A percentile compares a stretch with the other conserved stretches of the same genome.
Evolutionary conservation across 169 alveolate species (phyloP).

Genomic region (Perkinsus marinus): DNA sequence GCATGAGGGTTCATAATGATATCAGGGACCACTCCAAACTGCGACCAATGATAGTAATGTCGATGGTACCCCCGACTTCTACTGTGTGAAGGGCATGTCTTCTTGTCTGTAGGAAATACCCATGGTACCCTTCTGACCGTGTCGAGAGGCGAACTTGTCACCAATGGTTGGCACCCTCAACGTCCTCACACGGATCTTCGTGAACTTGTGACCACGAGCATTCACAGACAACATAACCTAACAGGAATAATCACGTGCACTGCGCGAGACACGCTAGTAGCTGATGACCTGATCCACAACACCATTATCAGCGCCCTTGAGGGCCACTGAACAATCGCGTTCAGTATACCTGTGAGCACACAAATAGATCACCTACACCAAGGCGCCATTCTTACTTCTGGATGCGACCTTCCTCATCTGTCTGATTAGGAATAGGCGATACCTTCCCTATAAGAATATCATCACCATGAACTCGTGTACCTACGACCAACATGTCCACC

Average conservation of each 20-base stretch:
- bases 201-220: constrained; percentile 83
- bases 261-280: constrained; percentile 10
- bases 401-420: constrained; percentile 20
- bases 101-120: constrained; percentile 98
- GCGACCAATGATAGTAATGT: constrained; percentile 12
- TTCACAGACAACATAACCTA: constrained; percentile 89
- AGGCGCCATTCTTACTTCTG: constrained; percentile 15
- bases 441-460: constrained; percentile 95
- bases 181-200: constrained; percentile 47
- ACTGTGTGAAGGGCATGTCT: constrained; percentile 90
- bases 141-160: constrained; percentile 98
- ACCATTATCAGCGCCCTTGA: constrained; percentile 78
- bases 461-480: constrained; percentile 91
- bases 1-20: constrained; percentile 99
- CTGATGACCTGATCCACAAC: constrained; percentile 43
- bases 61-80: neutral
- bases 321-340: constrained; percentile 81
- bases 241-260: constrained; percentile 39
- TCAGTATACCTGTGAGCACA: constrained; percentile 26
- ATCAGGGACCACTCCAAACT: constrained; percentile 93
- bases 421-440: constrained; percentile 44
- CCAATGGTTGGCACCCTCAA: constrained; percentile 96
- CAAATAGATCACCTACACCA: constrained; percentile 11
- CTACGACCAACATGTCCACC: constrained; percentile 10
- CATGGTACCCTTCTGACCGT: constrained; percentile 98